These are phyloP conservation scores for Penicillium bialowiezense DNA, from an alignment of 495 filamentous ascomycete genomes.

Conservation along the genomic window DNA sequence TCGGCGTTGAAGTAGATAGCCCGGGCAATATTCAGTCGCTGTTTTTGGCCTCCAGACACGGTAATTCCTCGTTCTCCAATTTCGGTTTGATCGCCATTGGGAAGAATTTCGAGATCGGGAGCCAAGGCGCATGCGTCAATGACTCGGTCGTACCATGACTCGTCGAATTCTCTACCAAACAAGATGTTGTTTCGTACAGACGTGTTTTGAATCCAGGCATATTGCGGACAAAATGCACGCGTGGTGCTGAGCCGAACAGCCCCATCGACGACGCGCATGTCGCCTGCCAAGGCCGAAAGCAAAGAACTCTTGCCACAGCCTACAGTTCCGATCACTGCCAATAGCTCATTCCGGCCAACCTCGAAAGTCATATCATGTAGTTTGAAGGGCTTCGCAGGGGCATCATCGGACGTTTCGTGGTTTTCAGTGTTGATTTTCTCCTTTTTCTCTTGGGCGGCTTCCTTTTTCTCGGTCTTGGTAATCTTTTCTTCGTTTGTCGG, in stretches of 20 bases:
- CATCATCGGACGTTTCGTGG: constrained; percentile 40
- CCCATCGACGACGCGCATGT: constrained; percentile 84
- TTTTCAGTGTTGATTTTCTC: constrained; percentile 23
- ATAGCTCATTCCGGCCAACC: constrained; percentile 75
- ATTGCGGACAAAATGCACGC: constrained; percentile 89
- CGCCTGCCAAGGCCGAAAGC: constrained; percentile 84
- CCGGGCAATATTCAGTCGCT: constrained; percentile 72
- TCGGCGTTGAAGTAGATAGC: constrained; percentile 84
- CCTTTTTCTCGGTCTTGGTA: constrained; percentile 39
- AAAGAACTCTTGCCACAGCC: constrained; percentile 92
- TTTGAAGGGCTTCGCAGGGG: constrained; percentile 74
- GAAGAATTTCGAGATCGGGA: constrained; percentile 55
- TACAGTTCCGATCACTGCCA: constrained; percentile 89
- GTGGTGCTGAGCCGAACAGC: constrained; percentile 70
- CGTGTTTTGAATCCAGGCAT: constrained; percentile 95
- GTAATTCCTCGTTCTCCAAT: constrained; percentile 64
- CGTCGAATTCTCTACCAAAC: constrained; percentile 68
- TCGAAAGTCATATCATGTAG: constrained; percentile 71
- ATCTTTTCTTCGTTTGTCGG: constrained; percentile 60
- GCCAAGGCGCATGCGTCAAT: constrained; percentile 56
- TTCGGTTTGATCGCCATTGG: constrained; percentile 54
- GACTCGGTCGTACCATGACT: constrained; percentile 54
- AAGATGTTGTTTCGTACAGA: constrained; percentile 84
- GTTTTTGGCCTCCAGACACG: constrained; percentile 65
- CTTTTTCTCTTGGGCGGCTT: constrained; percentile 22